Evolutionary conservation across 345 rosid species (phyloP), one percentile per base, ranked within the genome.

Genomic region (Orychophragmus violaceus): DNA sequence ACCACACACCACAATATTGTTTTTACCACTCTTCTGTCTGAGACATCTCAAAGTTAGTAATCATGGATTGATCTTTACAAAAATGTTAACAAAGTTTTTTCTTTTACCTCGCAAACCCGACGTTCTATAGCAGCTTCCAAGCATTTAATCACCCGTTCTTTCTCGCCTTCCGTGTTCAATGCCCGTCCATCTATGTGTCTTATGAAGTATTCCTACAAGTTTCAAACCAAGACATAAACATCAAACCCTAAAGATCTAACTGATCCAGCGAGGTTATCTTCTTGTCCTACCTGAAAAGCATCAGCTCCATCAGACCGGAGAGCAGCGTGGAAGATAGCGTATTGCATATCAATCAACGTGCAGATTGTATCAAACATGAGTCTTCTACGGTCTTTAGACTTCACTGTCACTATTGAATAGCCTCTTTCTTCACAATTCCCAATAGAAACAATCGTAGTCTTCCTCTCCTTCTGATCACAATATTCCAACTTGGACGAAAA

Each of bases 121-220:
- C 97, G 81, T 68, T 82, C 86, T 60, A 95, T 86, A 2, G 99
- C 99, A 64, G 99, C 99, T 74, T 86, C 95, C 78, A 95, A 81
- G 82, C 97, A 95, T 62, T 85, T 61, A 42, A 91, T 82, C n/a
- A 95, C 88, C 41, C 97, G 82, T 49, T 85, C 93, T 76, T 95
- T 85, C 87, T 95, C 99, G 0, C 91, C 93, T 69, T 95, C 96
- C 1, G 99, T 91, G 74, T 87, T 89, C 62, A 91, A 66, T n/a
- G 97, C 95, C 23, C 85, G 77, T 28, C 96, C 97, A 76, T 95
- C 96, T 77, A 72, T 30, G 66, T 91, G 99, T 74, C 96, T 82
- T 55, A 95, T 91, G 74, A 82, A 95, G 68, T 88, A 95, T 52
- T 95, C 99, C 99, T 91, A 66, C 66, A 25, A 59, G 29, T 64